Conservation (phyloP, 106 monocot species). For the Chionographis japonica region DNA sequence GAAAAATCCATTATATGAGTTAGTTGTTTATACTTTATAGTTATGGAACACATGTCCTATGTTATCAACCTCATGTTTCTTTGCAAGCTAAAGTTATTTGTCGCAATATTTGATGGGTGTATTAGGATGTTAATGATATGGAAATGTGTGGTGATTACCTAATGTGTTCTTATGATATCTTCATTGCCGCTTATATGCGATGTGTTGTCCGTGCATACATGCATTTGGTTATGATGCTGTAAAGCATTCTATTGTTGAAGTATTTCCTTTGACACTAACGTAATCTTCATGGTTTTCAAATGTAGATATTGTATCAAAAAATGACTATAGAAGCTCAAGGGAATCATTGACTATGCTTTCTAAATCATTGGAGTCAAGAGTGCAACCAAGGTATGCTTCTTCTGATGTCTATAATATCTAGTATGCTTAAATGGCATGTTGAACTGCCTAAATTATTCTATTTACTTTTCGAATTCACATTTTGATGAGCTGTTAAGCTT, state of each 20-base stretch:
- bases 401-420: neutral
- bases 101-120: too few species aligned
- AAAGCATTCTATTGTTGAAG: neutral
- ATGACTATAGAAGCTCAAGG: conserved; percentile 14
- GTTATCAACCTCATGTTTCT: too few species aligned
- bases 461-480: too few species aligned
- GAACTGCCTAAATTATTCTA: too few species aligned
- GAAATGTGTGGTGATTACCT: too few species aligned
- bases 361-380: conserved; percentile 23
- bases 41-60: too few species aligned
- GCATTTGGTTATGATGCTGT: neutral
- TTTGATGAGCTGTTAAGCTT: too few species aligned
- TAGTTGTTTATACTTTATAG: too few species aligned
- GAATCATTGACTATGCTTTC: conserved; percentile 23
- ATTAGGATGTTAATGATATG: too few species aligned
- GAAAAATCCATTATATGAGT: too few species aligned
- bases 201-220: neutral
- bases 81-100: too few species aligned
- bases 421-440: neutral
- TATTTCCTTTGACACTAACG: neutral
- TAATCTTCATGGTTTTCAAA: neutral
- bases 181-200: neutral
- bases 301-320: conserved; percentile 35
- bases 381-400: conserved; percentile 17
- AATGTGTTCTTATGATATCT: too few species aligned